Percentiles rank a stretch among this genome's conserved stretches.
These are phyloP conservation scores for Penicillium taxi DNA, from an alignment of 495 filamentous ascomycete species.

Conservation along the genomic window DNA sequence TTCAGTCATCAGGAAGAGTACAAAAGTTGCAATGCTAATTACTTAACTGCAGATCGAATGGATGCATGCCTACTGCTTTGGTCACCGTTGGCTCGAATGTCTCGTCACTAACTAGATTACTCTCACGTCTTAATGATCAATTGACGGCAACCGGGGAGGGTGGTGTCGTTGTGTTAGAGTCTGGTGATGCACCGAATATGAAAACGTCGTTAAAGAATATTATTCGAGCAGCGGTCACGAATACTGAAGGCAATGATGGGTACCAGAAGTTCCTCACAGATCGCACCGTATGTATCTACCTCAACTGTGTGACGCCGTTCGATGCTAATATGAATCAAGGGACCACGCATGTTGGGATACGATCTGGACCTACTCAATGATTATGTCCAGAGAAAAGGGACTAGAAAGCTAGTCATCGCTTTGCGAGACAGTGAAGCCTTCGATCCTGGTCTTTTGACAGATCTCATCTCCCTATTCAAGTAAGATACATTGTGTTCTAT, in stretches of 20 bases:
- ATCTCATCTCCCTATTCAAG: slow-evolving; percentile 72
- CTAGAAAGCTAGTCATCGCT: slow-evolving; percentile 60
- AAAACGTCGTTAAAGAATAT: slow-evolving; percentile 78
- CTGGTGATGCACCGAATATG: slow-evolving; percentile 71
- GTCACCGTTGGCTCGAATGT: slow-evolving; percentile 84
- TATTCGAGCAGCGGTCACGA: slow-evolving; percentile 61
- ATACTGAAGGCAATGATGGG: slow-evolving; percentile 40
- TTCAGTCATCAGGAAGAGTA: not conserved
- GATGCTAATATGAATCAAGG: slow-evolving; percentile 33
- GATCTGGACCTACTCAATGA: slow-evolving; percentile 76
- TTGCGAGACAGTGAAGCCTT: slow-evolving; percentile 93
- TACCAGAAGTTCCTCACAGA: slow-evolving; percentile 40
- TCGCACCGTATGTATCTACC: slow-evolving; percentile 40
- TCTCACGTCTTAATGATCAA: slow-evolving; percentile 55
- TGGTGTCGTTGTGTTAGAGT: slow-evolving; percentile 61
- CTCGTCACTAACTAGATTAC: slow-evolving; percentile 64
- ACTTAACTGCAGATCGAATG: slow-evolving; percentile 28
- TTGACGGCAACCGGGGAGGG: slow-evolving; percentile 38
- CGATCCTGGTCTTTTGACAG: slow-evolving; percentile 66
- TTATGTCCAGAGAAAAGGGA: slow-evolving; percentile 47
- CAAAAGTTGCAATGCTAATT: slow-evolving; percentile 8
- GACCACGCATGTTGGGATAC: slow-evolving; percentile 74
- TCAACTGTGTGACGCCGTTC: not conserved
- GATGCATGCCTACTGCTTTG: slow-evolving; percentile 66
- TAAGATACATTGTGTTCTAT: slow-evolving; percentile 27